Conservation (phyloP, 1,284 basidiomycete genomes). For the Dichomitus squalens region DNA sequence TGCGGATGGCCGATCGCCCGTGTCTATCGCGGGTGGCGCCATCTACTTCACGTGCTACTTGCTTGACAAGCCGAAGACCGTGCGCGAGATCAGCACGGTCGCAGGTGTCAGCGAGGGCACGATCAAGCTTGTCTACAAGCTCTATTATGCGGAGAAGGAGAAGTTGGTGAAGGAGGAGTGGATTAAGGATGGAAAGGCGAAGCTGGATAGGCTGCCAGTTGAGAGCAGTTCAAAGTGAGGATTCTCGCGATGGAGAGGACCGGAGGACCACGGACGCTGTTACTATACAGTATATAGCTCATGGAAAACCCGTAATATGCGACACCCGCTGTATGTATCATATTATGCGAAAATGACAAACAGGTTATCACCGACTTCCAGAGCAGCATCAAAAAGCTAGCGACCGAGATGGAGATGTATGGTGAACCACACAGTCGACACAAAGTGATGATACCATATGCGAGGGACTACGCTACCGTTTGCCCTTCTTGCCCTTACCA, state of each 20-base stretch:
- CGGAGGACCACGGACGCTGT: conserved; percentile 6
- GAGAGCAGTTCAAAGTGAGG: conserved; percentile 33
- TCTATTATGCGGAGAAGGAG: conserved; percentile 71
- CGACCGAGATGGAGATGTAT: neutral
- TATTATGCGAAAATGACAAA: conserved; percentile 21
- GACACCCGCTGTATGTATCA: conserved; percentile 22
- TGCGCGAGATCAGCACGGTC: conserved; percentile 90
- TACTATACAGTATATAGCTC: conserved; percentile 9
- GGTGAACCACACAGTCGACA: neutral
- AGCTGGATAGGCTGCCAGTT: conserved; percentile 48
- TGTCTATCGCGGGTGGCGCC: conserved; percentile 95
- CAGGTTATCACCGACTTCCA: neutral
- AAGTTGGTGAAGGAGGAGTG: conserved; percentile 81
- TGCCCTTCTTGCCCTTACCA: conserved; percentile 29
- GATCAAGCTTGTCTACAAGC: conserved; percentile 84
- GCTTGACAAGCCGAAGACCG: conserved; percentile 73
- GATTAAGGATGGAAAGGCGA: conserved; percentile 78
- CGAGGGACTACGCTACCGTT: conserved; percentile 10
- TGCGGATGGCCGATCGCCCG: conserved; percentile 91
- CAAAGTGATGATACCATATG: neutral
- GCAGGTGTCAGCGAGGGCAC: conserved; percentile 97
- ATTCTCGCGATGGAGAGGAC: neutral
- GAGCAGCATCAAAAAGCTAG: no score
- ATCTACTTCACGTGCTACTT: conserved; percentile 92
- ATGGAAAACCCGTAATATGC: conserved; percentile 10